Evolutionary conservation across 805 yeast genomes (phyloP).

Genomic region (Ogataea salicorniae): DNA sequence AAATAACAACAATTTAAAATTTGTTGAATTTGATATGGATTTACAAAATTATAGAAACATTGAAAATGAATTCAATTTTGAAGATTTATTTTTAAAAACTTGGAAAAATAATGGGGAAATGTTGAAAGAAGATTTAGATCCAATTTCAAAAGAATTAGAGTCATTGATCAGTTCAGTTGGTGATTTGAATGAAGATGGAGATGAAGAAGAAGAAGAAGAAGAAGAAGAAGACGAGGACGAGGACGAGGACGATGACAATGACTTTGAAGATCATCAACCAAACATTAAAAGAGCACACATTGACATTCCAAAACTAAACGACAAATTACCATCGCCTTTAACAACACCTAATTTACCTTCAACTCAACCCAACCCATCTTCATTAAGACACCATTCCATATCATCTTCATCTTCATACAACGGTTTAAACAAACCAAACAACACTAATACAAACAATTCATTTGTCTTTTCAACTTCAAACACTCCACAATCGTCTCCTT

Average conservation of each 20-base stretch:
- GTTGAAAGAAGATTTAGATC: constrained; percentile 21
- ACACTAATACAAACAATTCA: too few species aligned
- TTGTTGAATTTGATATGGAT: constrained; percentile 51
- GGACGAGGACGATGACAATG: neutral
- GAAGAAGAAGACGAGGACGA: constrained; percentile 1
- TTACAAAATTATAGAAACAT: constrained; percentile 56
- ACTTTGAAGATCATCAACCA: neutral
- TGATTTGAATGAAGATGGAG: neutral
- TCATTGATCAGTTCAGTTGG: constrained; percentile 1
- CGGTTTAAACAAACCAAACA: too few species aligned
- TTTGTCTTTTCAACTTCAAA: too few species aligned
- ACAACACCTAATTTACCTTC: too few species aligned
- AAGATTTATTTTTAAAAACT: constrained; percentile 28
- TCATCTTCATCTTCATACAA: too few species aligned
- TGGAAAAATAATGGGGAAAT: constrained; percentile 27
- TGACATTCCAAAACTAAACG: neutral
- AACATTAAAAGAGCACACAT: neutral
- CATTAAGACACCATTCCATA: too few species aligned
- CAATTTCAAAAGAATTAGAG: constrained; percentile 21
- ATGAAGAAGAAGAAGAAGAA: constrained; percentile 3
- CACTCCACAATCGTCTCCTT: too few species aligned
- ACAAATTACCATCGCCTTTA: too few species aligned
- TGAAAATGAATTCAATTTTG: constrained; percentile 51
- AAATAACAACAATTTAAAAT: constrained; percentile 38
- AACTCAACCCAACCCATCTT: too few species aligned